Percentiles rank a stretch among this genome's conserved stretches.
Evolutionary conservation across 805 yeast species (phyloP).

Genomic region (Sungouiozyma ichnusensis): DNA sequence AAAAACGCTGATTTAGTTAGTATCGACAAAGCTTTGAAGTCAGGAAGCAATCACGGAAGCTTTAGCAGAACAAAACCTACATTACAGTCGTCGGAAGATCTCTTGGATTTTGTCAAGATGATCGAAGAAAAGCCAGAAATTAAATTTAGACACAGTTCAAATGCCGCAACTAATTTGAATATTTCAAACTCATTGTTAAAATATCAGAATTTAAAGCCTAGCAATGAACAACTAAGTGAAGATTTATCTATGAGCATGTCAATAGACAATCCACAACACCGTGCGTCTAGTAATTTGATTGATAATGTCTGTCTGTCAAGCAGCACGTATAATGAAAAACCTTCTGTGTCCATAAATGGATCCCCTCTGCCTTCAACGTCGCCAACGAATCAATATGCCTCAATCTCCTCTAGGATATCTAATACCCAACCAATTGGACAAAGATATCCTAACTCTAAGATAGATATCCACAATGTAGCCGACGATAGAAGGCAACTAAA

Average conservation of each 20-base stretch:
- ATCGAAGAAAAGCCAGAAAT: slow-evolving; percentile 55
- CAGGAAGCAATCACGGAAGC: neutral
- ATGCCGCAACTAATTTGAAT: slow-evolving; percentile 12
- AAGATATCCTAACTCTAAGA: slow-evolving; percentile 2
- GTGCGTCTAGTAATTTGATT: neutral
- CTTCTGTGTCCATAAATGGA: slow-evolving; percentile 22
- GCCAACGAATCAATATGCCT: slow-evolving; percentile 19
- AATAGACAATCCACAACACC: slow-evolving; percentile 13
- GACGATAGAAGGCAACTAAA: neutral
- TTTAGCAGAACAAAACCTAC: slow-evolving; percentile 2
- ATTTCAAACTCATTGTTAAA: slow-evolving; percentile 38
- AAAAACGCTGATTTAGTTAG: slow-evolving; percentile 10
- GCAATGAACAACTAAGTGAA: slow-evolving; percentile 46
- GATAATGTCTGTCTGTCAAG: neutral
- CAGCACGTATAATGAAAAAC: slow-evolving; percentile 2
- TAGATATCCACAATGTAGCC: slow-evolving; percentile 4
- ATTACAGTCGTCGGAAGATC: slow-evolving; percentile 27
- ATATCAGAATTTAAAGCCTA: slow-evolving; percentile 42
- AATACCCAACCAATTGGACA: neutral
- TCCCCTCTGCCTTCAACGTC: slow-evolving; percentile 28
- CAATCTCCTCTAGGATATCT: slow-evolving; percentile 26
- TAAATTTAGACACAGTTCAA: slow-evolving; percentile 17
- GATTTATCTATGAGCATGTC: slow-evolving; percentile 43
- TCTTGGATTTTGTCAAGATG: slow-evolving; percentile 60
- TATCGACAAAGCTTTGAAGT: slow-evolving; percentile 7